phyloP scores from a whole-genome alignment of 257 asterid genomes.

The Ilex asprella region DNA sequence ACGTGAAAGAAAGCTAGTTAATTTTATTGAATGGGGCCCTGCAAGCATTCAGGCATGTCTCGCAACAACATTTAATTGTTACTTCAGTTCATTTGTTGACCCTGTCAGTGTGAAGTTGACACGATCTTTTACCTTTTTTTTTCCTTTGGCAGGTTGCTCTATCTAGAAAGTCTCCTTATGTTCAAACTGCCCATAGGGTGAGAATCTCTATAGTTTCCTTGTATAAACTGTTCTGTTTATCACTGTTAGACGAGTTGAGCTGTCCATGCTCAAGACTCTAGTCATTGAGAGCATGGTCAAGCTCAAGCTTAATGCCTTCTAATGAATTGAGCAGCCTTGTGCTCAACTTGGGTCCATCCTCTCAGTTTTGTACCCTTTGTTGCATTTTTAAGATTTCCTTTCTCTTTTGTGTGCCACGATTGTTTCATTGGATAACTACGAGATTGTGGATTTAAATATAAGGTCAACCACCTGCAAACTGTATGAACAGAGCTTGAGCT shows the following conservation, averaged over 20 bases:
- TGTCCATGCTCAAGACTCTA: too few relatives aligned
- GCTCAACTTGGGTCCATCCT: too few relatives aligned
- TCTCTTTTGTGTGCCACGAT: too few relatives aligned
- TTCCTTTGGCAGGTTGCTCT: constrained; percentile 65
- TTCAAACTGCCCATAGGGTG: constrained; percentile 97
- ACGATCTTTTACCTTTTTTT: constrained; percentile 17
- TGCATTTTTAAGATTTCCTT: too few relatives aligned
- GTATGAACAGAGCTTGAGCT: too few relatives aligned
- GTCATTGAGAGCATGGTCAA: too few relatives aligned
- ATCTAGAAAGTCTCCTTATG: constrained; percentile 97
- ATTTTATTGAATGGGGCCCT: constrained; percentile 99
- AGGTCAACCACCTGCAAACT: too few relatives aligned
- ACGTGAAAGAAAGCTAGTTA: constrained; percentile 96
- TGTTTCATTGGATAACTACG: too few relatives aligned
- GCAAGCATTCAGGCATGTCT: constrained; percentile 90
- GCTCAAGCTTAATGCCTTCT: too few relatives aligned
- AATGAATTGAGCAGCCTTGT: too few relatives aligned
- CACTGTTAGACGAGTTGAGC: background rate
- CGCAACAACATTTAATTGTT: constrained; percentile 5
- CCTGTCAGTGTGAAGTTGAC: constrained; percentile 3
- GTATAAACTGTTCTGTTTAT: background rate
- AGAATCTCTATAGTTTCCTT: constrained; percentile 22
- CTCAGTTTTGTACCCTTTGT: too few relatives aligned
- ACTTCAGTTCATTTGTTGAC: constrained; percentile 7
- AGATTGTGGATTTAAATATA: too few relatives aligned